Base-by-base conservation (phyloP, 129 eudicot genomes). In the Chrysanthemum seticuspe region DNA sequence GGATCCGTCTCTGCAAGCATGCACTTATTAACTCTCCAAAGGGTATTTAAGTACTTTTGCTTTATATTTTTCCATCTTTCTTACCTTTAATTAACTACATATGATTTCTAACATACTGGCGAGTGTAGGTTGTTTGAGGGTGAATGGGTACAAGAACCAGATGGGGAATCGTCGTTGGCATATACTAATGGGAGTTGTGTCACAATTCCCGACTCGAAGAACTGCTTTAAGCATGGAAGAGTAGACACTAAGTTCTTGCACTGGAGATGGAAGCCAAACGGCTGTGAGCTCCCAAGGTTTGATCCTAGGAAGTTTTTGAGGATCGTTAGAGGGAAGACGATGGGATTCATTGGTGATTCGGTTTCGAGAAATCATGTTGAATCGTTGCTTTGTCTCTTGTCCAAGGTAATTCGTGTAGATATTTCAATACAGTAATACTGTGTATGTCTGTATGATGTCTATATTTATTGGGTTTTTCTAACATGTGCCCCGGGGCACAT, bases 321-420 rank as follows among this genome's bases (percentile, higher is more conserved):
- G 27, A 72, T 82, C 6, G 78, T 91, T 18, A 77, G 91, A 55
- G 89, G 77, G 21, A 87, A 83, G 62, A 67, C 89, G 3, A 54
- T 91, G 73, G 95, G 89, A 6, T 87, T 91, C 82, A 91, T 91
- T 14, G 95, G 95, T n/a, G 95, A 91, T 61, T 91, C 97, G 23
- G 88, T 91, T 12, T 94, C 83, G 0, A 82, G 95, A 67, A 91
- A 87, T 65, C 97, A 91, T 13, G 84, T 84, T 86, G 95, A 91
- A 53, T 91, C 95, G n/a, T 50, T 91, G 83, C 80, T 91, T 29
- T 87, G 97, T 82, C 62, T 57, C 31, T 57, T 57, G 13, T 57
- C 62, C 62, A 57, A 57, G 62, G 63, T 58, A 12, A 58, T 58
- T 36, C 45, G 45, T 36, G 45, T 1, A 36, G 6, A 36, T 0